Percentiles rank a stretch among this genome's conserved stretches.
These are phyloP conservation scores for Ceratopteris richardii DNA, from an alignment of 75 land plant genomes.

Conservation along the genomic window DNA sequence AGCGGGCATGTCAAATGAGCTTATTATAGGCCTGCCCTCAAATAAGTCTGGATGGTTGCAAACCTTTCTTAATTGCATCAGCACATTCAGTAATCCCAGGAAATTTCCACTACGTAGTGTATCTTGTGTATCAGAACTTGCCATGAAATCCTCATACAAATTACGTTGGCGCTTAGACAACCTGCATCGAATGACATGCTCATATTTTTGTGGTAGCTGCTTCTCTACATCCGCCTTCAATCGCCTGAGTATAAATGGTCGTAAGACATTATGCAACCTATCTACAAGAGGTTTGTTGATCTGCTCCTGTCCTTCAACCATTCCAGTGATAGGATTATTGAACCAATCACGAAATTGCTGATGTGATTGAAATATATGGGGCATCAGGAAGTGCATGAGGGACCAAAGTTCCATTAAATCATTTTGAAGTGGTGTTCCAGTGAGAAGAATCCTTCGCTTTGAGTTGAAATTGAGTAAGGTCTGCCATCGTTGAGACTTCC, in stretches of 20 bases:
- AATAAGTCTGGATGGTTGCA: slow-evolving; percentile 99
- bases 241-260: slow-evolving; percentile 89
- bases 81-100: slow-evolving; percentile 88
- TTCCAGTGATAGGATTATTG: slow-evolving; percentile 87
- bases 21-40: slow-evolving; percentile 96
- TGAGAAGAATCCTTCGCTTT: slow-evolving; percentile 85
- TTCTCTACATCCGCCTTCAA: slow-evolving; percentile 99
- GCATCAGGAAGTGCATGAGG: slow-evolving; percentile 99
- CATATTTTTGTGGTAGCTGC: slow-evolving; percentile 86
- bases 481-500: slow-evolving; percentile 99
- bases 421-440: slow-evolving; percentile 98
- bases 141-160: slow-evolving; percentile 97
- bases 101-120: slow-evolving; percentile 88
- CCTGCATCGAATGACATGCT: slow-evolving; percentile 91
- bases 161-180: slow-evolving; percentile 89
- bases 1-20: slow-evolving; percentile 94
- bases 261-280: slow-evolving; percentile 94
- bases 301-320: slow-evolving; percentile 97
- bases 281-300: slow-evolving; percentile 93
- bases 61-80: slow-evolving; percentile 98
- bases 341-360: slow-evolving; percentile 99
- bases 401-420: slow-evolving; percentile 99
- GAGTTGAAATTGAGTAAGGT: slow-evolving; percentile 96
- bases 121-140: slow-evolving; percentile 98
- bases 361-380: slow-evolving; percentile 99